Conservation (phyloP, 2,329 filamentous ascomycete genomes). For the Anisogramma anomala region DNA sequence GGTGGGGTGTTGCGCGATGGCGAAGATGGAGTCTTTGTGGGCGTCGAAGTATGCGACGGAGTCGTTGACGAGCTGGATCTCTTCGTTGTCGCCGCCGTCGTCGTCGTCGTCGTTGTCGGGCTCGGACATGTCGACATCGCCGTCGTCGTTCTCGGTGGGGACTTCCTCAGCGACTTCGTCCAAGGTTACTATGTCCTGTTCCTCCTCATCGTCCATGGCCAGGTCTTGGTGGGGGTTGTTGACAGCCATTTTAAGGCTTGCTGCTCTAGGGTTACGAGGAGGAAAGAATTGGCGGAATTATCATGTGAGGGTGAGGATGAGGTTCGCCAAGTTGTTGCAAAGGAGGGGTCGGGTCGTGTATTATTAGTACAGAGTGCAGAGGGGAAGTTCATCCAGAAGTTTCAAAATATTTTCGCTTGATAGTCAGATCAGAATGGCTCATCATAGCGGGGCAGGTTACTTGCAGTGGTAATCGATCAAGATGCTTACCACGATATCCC, state of each 20-base stretch:
- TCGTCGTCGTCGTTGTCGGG: constrained; percentile 27
- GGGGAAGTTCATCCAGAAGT: not conserved
- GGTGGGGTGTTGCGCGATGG: constrained; percentile 83
- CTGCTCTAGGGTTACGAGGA: not conserved
- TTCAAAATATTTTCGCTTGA: constrained; percentile 14
- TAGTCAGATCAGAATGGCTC: constrained; percentile 6
- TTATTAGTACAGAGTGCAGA: not conserved
- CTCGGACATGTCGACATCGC: constrained; percentile 22
- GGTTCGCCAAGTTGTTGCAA: no score
- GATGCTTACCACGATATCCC: no score
- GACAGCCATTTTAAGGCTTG: constrained; percentile 15
- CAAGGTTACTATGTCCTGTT: constrained; percentile 61
- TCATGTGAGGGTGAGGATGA: no score
- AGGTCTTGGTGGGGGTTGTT: constrained; percentile 28
- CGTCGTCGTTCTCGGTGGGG: constrained; percentile 43
- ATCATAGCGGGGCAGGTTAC: constrained; percentile 8
- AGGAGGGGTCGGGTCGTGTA: no score
- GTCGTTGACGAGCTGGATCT: constrained; percentile 80
- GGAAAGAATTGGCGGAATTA: not conserved
- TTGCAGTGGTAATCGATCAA: constrained; percentile 3
- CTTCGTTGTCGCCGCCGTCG: constrained; percentile 40
- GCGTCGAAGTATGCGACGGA: constrained; percentile 83
- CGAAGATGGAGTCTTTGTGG: constrained; percentile 86
- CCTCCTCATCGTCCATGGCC: constrained; percentile 44
- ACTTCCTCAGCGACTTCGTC: constrained; percentile 73